Percentiles rank a stretch among this genome's conserved stretches.
phyloP scores from a whole-genome alignment of 257 asterid species.

The Prunella vulgaris region DNA sequence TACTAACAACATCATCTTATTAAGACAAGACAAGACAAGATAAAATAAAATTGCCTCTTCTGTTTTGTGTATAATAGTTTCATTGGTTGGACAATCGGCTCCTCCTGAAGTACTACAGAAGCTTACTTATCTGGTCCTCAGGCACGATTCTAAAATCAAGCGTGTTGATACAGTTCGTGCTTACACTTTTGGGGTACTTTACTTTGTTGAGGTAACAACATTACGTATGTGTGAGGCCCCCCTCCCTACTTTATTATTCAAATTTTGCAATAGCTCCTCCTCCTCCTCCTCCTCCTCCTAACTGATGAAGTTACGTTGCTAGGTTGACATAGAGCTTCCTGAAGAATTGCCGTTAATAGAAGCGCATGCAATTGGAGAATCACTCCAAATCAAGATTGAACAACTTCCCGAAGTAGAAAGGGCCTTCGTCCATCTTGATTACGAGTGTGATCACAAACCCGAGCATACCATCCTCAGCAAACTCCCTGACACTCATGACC shows the following conservation, averaged over 20 bases:
- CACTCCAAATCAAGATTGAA: conserved; percentile 73
- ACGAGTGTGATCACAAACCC: conserved; percentile 79
- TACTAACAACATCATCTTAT: no score
- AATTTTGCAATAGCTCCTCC: no score
- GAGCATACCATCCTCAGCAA: conserved; percentile 61
- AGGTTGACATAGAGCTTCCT: conserved; percentile 85
- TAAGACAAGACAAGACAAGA: no score
- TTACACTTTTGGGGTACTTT: conserved; percentile 69
- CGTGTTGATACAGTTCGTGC: conserved; percentile 77
- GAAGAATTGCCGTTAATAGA: conserved; percentile 66
- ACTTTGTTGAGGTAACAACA: conserved; percentile 59
- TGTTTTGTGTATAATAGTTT: conserved; percentile 27
- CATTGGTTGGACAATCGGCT: conserved; percentile 70
- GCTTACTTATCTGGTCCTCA: conserved; percentile 45
- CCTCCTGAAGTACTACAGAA: conserved; percentile 64
- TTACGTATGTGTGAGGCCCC: no score
- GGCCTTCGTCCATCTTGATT: conserved; percentile 79
- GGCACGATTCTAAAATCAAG: conserved; percentile 55
- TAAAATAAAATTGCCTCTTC: no score
- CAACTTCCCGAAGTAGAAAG: conserved; percentile 68
- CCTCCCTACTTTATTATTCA: no score
- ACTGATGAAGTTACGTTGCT: background rate
- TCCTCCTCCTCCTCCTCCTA: no score
- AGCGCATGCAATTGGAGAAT: conserved; percentile 72
- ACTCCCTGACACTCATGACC: conserved; percentile 53